phyloP scores from a whole-genome alignment of 495 filamentous ascomycete genomes.

The Penicillium coprophilum region DNA sequence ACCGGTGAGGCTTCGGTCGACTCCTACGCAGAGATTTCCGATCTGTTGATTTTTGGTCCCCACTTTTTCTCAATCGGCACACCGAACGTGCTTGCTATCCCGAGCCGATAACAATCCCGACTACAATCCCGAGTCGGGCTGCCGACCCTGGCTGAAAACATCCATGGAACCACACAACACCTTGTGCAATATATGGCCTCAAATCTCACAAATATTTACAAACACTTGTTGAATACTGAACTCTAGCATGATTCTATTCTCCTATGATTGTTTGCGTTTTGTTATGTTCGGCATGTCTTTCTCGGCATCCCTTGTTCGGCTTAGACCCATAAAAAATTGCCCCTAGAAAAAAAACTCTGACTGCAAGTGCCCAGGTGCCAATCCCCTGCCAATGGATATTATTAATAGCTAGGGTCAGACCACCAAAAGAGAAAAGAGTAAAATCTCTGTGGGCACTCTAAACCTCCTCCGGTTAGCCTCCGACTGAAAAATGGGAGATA shows the following conservation, averaged over 20 bases:
- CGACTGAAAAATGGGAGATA: background rate
- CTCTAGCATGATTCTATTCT: background rate
- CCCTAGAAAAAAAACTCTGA: constrained; percentile 15
- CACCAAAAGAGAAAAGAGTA: background rate
- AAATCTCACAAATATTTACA: background rate
- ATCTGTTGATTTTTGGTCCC: constrained; percentile 18
- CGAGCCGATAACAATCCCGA: constrained; percentile 17
- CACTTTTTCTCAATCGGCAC: constrained; percentile 30
- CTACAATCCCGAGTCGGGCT: constrained; percentile 22
- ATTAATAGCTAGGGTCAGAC: constrained; percentile 7
- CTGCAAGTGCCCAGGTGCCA: background rate
- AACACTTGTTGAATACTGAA: background rate
- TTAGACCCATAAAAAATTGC: constrained; percentile 22
- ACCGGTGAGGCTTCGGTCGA: constrained; percentile 27
- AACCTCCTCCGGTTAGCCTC: background rate
- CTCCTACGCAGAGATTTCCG: constrained; percentile 25
- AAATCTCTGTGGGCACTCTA: background rate
- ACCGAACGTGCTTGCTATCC: constrained; percentile 26
- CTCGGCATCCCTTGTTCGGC: constrained; percentile 13
- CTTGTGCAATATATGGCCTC: background rate
- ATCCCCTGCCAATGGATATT: background rate
- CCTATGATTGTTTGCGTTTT: background rate
- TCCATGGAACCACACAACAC: too few species aligned
- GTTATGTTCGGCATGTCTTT: constrained; percentile 6
- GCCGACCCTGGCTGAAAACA: background rate